A percentile compares a stretch with the other conserved stretches of the same genome.
phyloP scores from a whole-genome alignment of 176 grass and related monocot species.

The Zoysia pacifica region DNA sequence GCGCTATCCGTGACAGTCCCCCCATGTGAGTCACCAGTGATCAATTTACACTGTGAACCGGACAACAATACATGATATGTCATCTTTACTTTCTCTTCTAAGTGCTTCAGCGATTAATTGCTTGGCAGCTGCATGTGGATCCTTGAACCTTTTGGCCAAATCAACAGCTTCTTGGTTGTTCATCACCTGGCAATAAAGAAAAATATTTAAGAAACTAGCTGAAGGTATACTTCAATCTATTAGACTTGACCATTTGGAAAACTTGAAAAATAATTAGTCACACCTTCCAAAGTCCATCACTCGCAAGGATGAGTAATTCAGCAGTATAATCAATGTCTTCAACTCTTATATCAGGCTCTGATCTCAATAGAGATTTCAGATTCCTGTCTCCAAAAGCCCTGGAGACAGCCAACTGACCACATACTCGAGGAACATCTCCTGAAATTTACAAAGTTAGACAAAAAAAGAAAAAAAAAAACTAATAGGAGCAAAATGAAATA shows the following conservation, averaged over 20 bases:
- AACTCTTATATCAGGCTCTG: constrained; percentile 64
- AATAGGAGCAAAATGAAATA: background rate
- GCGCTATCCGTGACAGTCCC: constrained; percentile 4
- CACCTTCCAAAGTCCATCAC: constrained; percentile 90
- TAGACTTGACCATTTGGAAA: constrained; percentile 1
- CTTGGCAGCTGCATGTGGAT: constrained; percentile 71
- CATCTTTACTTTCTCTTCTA: constrained; percentile 81
- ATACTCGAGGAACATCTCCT: constrained; percentile 89
- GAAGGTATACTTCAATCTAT: constrained; percentile 21
- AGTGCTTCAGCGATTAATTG: constrained; percentile 58
- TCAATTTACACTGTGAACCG: constrained; percentile 60
- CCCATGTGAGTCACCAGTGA: background rate
- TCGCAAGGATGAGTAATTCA: constrained; percentile 75
- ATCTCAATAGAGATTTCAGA: constrained; percentile 75
- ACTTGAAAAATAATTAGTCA: constrained; percentile 30
- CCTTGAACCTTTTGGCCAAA: constrained; percentile 71
- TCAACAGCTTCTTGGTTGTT: constrained; percentile 63
- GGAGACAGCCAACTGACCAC: constrained; percentile 80
- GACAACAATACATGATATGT: constrained; percentile 88
- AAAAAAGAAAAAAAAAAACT: background rate
- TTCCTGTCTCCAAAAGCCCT: constrained; percentile 83
- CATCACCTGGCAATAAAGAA: constrained; percentile 58
- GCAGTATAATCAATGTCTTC: constrained; percentile 66
- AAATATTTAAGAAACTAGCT: constrained; percentile 34
- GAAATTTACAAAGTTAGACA: constrained; percentile 34